Percentiles rank a stretch among this genome's conserved stretches.
Conservation (phyloP, 2,329 filamentous ascomycete genomes). For the Shiraia sp. region DNA sequence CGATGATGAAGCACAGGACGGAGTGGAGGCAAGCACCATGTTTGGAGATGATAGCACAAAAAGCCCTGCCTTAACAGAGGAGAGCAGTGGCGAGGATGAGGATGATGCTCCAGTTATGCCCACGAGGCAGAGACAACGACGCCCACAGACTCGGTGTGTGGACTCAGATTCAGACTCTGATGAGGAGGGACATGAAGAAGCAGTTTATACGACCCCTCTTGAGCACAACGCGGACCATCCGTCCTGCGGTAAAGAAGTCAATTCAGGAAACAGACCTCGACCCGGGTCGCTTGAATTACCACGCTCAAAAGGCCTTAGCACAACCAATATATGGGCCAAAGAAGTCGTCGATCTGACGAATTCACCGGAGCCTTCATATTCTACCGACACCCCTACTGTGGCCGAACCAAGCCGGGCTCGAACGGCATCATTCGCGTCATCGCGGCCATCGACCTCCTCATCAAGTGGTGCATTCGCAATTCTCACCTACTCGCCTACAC, state of each 20-base stretch:
- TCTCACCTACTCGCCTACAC: constrained; percentile 41
- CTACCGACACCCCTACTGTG: constrained; percentile 15
- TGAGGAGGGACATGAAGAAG: constrained; percentile 13
- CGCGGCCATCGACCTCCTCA: constrained; percentile 35
- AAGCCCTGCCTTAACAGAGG: constrained; percentile 4
- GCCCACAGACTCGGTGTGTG: constrained; percentile 17
- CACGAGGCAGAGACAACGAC: constrained; percentile 18
- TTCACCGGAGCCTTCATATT: constrained; percentile 27
- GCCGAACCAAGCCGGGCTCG: constrained; percentile 22
- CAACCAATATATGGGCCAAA: constrained; percentile 36
- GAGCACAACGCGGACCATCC: background rate
- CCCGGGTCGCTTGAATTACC: constrained; percentile 26
- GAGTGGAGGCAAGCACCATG: constrained; percentile 35
- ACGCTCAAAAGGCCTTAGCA: constrained; percentile 29
- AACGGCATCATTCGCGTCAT: constrained; percentile 29
- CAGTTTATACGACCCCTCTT: background rate
- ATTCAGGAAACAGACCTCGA: background rate
- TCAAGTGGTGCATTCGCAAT: constrained; percentile 31
- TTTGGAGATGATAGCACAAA: constrained; percentile 30
- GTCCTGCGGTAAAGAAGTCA: background rate
- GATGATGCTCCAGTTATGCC: constrained; percentile 36
- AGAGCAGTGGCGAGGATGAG: constrained; percentile 18
- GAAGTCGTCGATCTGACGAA: constrained; percentile 39
- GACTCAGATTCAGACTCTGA: constrained; percentile 32
- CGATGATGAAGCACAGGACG: constrained; percentile 19